Conservation (phyloP, 169 alveolate species). For the Cryptosporidium bovis region DNA sequence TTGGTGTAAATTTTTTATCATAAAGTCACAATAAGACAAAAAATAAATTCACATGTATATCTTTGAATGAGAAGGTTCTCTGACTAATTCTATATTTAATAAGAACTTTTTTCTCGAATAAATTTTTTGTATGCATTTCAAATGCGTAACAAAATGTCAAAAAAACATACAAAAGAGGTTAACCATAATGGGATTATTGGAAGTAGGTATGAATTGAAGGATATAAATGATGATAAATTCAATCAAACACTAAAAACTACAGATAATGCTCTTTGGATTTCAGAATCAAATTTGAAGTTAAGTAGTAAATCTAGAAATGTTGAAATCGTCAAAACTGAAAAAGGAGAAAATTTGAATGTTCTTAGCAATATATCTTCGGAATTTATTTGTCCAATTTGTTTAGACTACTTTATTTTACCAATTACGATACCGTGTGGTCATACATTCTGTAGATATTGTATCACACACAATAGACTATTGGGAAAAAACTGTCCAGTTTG, state of each 20-base stretch:
- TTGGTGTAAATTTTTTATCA: neutral
- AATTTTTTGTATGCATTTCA: too few relatives aligned
- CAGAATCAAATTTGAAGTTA: slow-evolving; percentile 2
- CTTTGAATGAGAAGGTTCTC: too few relatives aligned
- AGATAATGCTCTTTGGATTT: neutral
- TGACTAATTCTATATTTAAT: too few relatives aligned
- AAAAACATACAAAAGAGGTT: slow-evolving; percentile 1
- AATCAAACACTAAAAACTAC: neutral
- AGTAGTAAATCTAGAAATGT: slow-evolving; percentile 40
- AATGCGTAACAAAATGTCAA: neutral
- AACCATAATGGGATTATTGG: neutral
- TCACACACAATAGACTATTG: slow-evolving; percentile 82
- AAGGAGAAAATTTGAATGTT: slow-evolving; percentile 5
- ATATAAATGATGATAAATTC: neutral
- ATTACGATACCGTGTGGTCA: slow-evolving; percentile 91
- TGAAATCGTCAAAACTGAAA: neutral
- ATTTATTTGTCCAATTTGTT: slow-evolving; percentile 89
- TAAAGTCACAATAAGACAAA: too few relatives aligned
- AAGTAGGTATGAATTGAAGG: neutral
- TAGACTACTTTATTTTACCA: slow-evolving; percentile 87
- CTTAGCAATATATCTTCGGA: slow-evolving; percentile 75
- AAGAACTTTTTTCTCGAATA: too few relatives aligned
- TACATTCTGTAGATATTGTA: slow-evolving; percentile 91
- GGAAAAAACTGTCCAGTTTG: slow-evolving; percentile 89
- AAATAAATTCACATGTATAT: too few relatives aligned